phyloP scores from a whole-genome alignment of 2,329 filamentous ascomycete species.

The Aspergillus neoniger region DNA sequence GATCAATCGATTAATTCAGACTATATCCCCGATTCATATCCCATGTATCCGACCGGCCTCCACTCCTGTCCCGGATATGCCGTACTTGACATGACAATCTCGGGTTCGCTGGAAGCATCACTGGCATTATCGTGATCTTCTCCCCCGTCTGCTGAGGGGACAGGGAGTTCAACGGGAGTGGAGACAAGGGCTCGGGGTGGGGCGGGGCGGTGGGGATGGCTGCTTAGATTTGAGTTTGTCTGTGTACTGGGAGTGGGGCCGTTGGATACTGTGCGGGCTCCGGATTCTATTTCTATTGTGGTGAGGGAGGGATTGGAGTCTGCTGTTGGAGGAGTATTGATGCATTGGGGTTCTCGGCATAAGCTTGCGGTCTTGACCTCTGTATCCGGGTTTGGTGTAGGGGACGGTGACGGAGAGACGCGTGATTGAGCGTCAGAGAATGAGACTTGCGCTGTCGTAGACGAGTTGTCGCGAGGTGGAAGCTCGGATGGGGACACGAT shows the following conservation, averaged over 20 bases:
- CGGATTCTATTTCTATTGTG: background rate
- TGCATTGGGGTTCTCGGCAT: no score
- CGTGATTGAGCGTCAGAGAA: no score
- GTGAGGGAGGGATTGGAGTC: background rate
- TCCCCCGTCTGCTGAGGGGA: slow-evolving; percentile 36
- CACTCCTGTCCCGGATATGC: slow-evolving; percentile 53
- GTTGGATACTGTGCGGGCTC: no score
- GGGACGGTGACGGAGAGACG: no score
- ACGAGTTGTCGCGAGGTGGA: background rate
- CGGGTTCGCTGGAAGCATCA: slow-evolving; percentile 44
- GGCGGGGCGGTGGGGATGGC: slow-evolving; percentile 25
- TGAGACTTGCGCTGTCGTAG: no score
- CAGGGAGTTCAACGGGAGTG: slow-evolving; percentile 38
- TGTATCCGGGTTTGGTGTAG: no score
- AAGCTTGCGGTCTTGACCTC: no score
- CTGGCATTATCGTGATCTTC: slow-evolving; percentile 42
- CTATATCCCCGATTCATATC: background rate
- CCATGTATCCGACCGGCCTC: slow-evolving; percentile 35
- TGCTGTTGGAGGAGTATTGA: no score
- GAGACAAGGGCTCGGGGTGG: slow-evolving; percentile 24
- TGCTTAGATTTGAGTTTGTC: background rate
- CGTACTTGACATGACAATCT: slow-evolving; percentile 52
- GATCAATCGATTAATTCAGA: no score
- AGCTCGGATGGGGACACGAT: background rate
- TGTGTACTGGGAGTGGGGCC: no score